phyloP scores from a whole-genome alignment of 768 basidiomycete genomes.

The Tricholoma saponaceum region DNA sequence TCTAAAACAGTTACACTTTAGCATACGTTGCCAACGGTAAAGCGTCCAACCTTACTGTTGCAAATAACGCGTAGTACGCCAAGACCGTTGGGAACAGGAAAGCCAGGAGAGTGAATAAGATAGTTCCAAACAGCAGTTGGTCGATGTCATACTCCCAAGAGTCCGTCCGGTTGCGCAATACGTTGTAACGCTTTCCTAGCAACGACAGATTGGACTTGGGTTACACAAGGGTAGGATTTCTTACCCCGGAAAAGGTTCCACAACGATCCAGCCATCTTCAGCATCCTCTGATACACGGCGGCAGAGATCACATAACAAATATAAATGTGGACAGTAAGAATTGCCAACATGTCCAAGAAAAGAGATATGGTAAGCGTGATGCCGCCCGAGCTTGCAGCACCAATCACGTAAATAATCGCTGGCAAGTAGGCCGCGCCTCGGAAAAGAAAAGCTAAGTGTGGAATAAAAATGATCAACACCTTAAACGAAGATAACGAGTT shows the following conservation, averaged over 20 bases:
- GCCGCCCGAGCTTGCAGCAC: conserved; percentile 39
- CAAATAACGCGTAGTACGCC: conserved; percentile 84
- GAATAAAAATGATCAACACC: background rate
- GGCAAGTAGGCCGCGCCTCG: conserved; percentile 25
- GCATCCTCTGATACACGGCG: conserved; percentile 55
- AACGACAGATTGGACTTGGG: background rate
- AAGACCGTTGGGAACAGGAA: conserved; percentile 84
- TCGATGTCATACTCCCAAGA: conserved; percentile 90
- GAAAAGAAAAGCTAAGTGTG: conserved; percentile 21
- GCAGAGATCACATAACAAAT: conserved; percentile 64
- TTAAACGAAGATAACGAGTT: background rate
- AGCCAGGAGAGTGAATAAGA: conserved; percentile 76
- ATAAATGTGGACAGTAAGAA: conserved; percentile 71
- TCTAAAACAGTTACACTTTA: conserved; percentile 26
- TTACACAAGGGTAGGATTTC: background rate
- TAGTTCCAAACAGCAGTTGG: conserved; percentile 91
- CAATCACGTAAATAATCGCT: conserved; percentile 28
- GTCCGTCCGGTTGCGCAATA: conserved; percentile 83
- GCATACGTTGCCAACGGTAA: conserved; percentile 40
- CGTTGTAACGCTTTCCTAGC: conserved; percentile 84
- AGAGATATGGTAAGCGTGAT: conserved; percentile 67
- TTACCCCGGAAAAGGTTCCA: conserved; percentile 91
- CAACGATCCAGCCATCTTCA: conserved; percentile 57
- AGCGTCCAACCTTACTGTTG: conserved; percentile 59
- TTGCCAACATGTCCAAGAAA: conserved; percentile 57